Evolutionary conservation across 768 basidiomycete species (phyloP), one percentile per base, ranked within the genome.

Genomic region (Crucibulum laeve): DNA sequence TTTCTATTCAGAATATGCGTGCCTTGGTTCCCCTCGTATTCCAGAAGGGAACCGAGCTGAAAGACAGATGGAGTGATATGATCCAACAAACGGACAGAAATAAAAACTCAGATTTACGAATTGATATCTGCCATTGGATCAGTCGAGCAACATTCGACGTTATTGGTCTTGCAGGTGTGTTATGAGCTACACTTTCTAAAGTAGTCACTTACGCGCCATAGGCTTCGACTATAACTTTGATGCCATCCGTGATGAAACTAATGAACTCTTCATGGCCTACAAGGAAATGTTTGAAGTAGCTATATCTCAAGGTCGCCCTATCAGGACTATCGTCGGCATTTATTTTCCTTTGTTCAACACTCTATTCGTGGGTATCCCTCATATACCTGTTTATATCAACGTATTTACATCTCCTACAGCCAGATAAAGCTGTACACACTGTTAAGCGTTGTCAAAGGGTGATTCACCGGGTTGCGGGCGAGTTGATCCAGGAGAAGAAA

Each of bases 161-260:
- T 34, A 91, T 96, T 52, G 93, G 91, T 1, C 60, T 89, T n/a
- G 88, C 91, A 32, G 88, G 87, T 88, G 43, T 36, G 68, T 57
- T 18, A 10, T 25, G 24, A 5, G 10, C 10, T 10, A 21, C 11
- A 10, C 39, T 40, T 19, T 5, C 39, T 8, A 11, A 10, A 6
- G 11, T 5, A 15, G 17, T 15, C 5, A 10, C 28, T 17, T 18
- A 13, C 22, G 4, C 34, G 7, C 40, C 23, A n/a, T 40, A 90
- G 89, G 86, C 1, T 95, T 94, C 56, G 87, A 83, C 49, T 94
- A 94, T 54, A 71, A 84, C 44, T 92, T 96, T 67, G 81, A 87
- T 48, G 82, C 92, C 1, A 84, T 95, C 25, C 74, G 85, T 36
- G 75, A 88, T 35, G 84, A 88, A 55, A 71, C 84, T 1, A 89